Percentiles rank a stretch among this genome's conserved stretches.
Evolutionary conservation across 2,329 filamentous ascomycete genomes (phyloP).

Genomic region (Microcyclospora tardicrescens): DNA sequence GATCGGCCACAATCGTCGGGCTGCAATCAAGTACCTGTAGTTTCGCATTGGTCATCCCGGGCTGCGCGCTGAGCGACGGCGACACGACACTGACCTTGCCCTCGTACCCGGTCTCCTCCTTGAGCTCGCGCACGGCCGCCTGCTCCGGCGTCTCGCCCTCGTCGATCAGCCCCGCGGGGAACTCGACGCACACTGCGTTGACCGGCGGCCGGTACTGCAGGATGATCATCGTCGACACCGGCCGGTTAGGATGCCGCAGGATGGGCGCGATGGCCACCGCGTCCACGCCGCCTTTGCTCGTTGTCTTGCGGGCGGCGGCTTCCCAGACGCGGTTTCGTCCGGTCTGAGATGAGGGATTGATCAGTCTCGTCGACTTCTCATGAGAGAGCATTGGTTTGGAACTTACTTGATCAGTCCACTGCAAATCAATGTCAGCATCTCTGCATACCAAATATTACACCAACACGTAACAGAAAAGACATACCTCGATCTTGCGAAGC

Average conservation of each 20-base stretch:
- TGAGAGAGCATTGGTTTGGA: too few species aligned
- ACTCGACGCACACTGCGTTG: constrained; percentile 45
- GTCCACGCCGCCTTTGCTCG: constrained; percentile 43
- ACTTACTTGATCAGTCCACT: constrained; percentile 26
- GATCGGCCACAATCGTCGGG: constrained; percentile 55
- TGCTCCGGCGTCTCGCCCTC: constrained; percentile 42
- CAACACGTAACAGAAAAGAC: not conserved
- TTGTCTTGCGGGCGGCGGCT: constrained; percentile 38
- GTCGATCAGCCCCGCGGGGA: constrained; percentile 48
- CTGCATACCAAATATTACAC: not conserved
- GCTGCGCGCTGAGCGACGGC: constrained; percentile 49
- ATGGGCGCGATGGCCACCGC: constrained; percentile 47
- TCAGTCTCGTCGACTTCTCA: constrained; percentile 4
- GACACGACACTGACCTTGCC: constrained; percentile 36
- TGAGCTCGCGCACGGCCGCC: constrained; percentile 45
- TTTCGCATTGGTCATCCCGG: constrained; percentile 29
- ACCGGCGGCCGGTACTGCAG: constrained; percentile 48
- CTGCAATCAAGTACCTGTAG: constrained; percentile 36
- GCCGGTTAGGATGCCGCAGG: constrained; percentile 33
- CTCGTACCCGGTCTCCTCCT: constrained; percentile 51
- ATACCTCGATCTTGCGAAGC: constrained; percentile 39
- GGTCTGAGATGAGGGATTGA: constrained; percentile 17
- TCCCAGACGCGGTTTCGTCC: constrained; percentile 38
- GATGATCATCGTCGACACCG: constrained; percentile 41
- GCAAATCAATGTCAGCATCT: not conserved